Conservation (phyloP, 2,329 filamentous ascomycete species). For the Alternaria brassicae region DNA sequence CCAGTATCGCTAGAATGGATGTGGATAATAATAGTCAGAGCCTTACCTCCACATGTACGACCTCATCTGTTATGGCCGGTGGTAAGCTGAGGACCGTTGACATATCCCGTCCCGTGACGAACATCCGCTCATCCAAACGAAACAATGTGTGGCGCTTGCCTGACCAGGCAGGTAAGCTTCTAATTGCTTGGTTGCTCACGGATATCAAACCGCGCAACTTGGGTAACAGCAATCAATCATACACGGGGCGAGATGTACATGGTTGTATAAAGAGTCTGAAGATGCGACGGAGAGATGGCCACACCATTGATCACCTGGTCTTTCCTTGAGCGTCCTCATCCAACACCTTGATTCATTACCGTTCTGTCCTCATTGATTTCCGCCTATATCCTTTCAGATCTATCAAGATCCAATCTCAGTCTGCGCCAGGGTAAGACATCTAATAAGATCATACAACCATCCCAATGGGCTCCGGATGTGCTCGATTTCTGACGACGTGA, state of each 20-base stretch:
- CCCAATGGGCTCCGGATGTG: neutral
- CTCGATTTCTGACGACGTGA: neutral
- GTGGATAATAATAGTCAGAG: neutral
- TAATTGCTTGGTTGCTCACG: slow-evolving; percentile 18
- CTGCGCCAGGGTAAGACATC: neutral
- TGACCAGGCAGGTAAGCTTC: slow-evolving; percentile 6
- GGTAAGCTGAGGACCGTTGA: neutral
- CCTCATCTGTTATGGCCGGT: neutral
- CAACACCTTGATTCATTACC: neutral
- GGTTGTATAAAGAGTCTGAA: slow-evolving; percentile 3
- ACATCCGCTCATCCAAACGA: neutral
- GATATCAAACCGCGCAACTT: slow-evolving; percentile 24
- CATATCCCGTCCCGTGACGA: neutral
- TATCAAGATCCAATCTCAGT: neutral
- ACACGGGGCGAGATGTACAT: neutral
- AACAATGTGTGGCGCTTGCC: neutral
- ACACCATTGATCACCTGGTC: neutral
- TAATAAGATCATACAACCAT: neutral
- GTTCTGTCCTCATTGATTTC: neutral
- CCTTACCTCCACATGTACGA: neutral
- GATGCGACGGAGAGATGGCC: neutral
- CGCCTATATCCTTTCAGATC: neutral
- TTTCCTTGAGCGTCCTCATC: neutral
- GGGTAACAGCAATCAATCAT: slow-evolving; percentile 3
- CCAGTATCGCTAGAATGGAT: neutral